Percentiles rank a stretch among this genome's conserved stretches.
These are phyloP conservation scores for Kuraishia molischiana DNA, from an alignment of 805 yeast species.

Conservation along the genomic window DNA sequence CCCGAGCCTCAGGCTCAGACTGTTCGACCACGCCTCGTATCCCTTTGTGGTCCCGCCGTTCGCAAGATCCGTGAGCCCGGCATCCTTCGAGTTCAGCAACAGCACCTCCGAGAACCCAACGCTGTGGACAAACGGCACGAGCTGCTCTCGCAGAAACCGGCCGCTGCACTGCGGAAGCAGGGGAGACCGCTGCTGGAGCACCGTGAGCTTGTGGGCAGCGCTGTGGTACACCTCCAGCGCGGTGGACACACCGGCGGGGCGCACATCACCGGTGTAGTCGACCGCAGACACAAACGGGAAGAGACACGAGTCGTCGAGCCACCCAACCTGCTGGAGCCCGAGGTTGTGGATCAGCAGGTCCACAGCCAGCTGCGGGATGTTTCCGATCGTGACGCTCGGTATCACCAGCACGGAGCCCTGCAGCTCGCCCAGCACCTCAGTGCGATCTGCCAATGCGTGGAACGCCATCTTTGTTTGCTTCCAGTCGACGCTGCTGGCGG, in stretches of 20 bases:
- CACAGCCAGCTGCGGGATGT: slow-evolving; percentile 74
- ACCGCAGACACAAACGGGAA: slow-evolving; percentile 82
- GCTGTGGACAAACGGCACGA: slow-evolving; percentile 36
- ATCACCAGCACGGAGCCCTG: slow-evolving; percentile 40
- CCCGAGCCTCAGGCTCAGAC: slow-evolving; percentile 11
- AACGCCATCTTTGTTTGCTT: slow-evolving; percentile 16
- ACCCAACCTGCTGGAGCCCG: slow-evolving; percentile 38
- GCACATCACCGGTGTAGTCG: slow-evolving; percentile 28
- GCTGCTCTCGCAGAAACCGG: slow-evolving; percentile 39
- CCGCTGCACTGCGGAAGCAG: slow-evolving; percentile 53
- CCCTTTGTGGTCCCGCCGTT: slow-evolving; percentile 3
- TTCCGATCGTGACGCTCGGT: slow-evolving; percentile 82
- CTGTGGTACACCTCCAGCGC: slow-evolving; percentile 57
- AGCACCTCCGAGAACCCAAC: slow-evolving; percentile 34
- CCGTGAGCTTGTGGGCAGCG: slow-evolving; percentile 28
- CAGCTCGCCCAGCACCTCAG: slow-evolving; percentile 11
- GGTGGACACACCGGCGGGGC: slow-evolving; percentile 29
- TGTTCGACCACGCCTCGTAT: slow-evolving; percentile 15
- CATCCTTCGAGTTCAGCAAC: slow-evolving; percentile 65
- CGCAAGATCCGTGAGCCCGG: slow-evolving; percentile 30
- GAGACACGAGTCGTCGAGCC: slow-evolving; percentile 49
- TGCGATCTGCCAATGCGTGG: slow-evolving; percentile 10
- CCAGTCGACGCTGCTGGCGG: too few relatives aligned
- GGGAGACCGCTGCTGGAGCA: slow-evolving; percentile 83
- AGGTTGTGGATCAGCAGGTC: slow-evolving; percentile 68